Conservation (phyloP, 495 filamentous ascomycete genomes). For the Penicillium antarcticum region DNA sequence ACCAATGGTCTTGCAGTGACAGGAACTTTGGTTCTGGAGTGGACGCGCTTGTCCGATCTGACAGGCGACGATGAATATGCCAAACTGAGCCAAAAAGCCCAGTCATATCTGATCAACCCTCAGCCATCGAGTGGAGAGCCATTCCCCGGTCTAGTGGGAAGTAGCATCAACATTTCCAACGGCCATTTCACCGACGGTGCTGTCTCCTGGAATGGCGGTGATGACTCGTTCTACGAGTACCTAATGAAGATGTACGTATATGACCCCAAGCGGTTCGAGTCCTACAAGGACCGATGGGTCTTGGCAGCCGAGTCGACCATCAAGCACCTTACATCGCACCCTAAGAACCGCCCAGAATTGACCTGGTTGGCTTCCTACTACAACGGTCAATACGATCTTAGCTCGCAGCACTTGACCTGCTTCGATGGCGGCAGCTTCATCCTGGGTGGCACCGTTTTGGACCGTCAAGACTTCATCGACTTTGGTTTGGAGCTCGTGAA, state of each 20-base stretch:
- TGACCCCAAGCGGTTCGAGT: conserved; percentile 58
- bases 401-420: conserved; percentile 69
- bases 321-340: conserved; percentile 68
- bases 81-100: conserved; percentile 60
- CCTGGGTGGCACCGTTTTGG: conserved; percentile 72
- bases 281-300: conserved; percentile 73
- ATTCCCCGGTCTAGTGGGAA: conserved; percentile 76
- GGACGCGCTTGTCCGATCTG: conserved; percentile 78
- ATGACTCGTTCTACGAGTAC: conserved; percentile 89
- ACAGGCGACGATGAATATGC: conserved; percentile 66
- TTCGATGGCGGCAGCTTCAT: conserved; percentile 88
- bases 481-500: conserved; percentile 74
- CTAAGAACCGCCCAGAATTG: conserved; percentile 62
- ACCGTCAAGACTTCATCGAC: conserved; percentile 59
- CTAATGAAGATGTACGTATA: conserved; percentile 93
- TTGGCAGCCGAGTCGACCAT: conserved; percentile 75
- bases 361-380: conserved; percentile 70
- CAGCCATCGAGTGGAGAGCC: conserved; percentile 60
- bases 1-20: conserved; percentile 70
- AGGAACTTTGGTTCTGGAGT: conserved; percentile 77
- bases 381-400: conserved; percentile 46
- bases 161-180: conserved; percentile 56
- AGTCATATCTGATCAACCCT: conserved; percentile 70
- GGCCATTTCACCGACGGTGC: conserved; percentile 64
- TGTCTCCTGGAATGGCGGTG: conserved; percentile 79